Evolutionary conservation across 108 stramenopile species (phyloP), one percentile per base, ranked within the genome.

Genomic region (Cyclotella choctawhatcheeana): DNA sequence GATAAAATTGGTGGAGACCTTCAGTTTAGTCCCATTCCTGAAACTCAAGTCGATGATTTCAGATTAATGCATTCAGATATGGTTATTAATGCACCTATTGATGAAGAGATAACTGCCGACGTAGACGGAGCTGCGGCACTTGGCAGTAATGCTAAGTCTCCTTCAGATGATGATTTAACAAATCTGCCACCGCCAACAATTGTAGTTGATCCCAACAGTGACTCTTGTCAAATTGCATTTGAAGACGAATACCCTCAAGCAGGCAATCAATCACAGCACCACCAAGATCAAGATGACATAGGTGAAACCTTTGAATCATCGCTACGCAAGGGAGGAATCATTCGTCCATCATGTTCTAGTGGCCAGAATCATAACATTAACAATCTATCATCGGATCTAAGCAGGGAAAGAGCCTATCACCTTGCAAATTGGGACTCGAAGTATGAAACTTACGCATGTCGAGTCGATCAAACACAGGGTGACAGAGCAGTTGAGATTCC

Each of bases 341-440:
- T 71, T 12, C 35, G 50, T 52, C 65, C 64, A 18, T 0, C 30
- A 34, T 0, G 27, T 47, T 0, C 47, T 22, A 17, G 8, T 24
- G 51, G 29, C 44, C 21, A 27, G 44, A 18, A 26, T 5, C 34
- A 60, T 21, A 43, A 44, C 47, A 32, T 18, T 21, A 18, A 37
- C 50, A 16, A 24, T 13, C 27, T 56, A 31, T 14, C 50, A 27
- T 48, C 48, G n/a, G 63, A 45, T 2, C 64, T 66, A 34, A 27
- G 50, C 20, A 64, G 64, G 3, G 69, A 78, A 44, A 35, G 59
- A 18, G 58, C 71, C 30, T 67, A 61, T 50, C 73, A 84, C 72
- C 59, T 63, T 29, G 89, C 83, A 22, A 74, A 77, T 43, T 84
- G 86, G 35, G 79, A 86, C 35, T 90, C 89, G 29, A 90, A 88